Percentiles rank a stretch among this genome's conserved stretches.
Evolutionary conservation across 2,329 filamentous ascomycete genomes (phyloP).

Genomic region (Xylariaceae sp.): DNA sequence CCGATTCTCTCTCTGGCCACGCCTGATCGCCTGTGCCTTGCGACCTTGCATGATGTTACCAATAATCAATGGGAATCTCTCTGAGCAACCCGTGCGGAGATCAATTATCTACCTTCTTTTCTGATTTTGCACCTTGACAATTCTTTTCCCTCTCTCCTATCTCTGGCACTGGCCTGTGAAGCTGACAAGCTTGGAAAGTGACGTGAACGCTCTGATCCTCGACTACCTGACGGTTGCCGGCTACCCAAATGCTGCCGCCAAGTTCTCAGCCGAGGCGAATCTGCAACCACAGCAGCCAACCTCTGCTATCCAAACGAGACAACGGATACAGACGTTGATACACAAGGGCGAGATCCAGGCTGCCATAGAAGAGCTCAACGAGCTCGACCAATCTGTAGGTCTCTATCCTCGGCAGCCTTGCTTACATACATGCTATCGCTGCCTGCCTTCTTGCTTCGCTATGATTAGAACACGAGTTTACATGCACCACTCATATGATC

Average conservation of each 20-base stretch:
- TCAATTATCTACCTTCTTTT: constrained; percentile 38
- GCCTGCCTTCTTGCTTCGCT: constrained; percentile 30
- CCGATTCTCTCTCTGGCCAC: constrained; percentile 3
- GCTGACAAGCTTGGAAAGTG: constrained; percentile 48
- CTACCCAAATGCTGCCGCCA: constrained; percentile 85
- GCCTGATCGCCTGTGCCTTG: constrained; percentile 7
- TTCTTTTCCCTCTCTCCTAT: no score
- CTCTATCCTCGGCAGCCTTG: no score
- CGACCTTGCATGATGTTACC: constrained; percentile 41
- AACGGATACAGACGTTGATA: constrained; percentile 78
- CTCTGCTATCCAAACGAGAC: constrained; percentile 66
- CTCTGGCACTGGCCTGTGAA: no score
- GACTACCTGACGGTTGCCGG: constrained; percentile 96
- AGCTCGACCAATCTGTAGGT: constrained; percentile 86
- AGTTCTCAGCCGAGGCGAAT: constrained; percentile 91
- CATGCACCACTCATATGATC: constrained; percentile 99
- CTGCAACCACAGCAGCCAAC: constrained; percentile 66
- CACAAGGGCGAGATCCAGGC: constrained; percentile 77
- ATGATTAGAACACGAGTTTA: constrained; percentile 87
- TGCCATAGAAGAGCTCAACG: constrained; percentile 82
- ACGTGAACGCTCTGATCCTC: constrained; percentile 91
- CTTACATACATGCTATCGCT: constrained; percentile 8
- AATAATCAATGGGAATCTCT: constrained; percentile 99
- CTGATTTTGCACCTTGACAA: constrained; percentile 17
- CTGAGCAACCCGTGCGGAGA: constrained; percentile 92